Base-by-base conservation (phyloP, 2,329 filamentous ascomycete genomes). In the Exophiala dermatitidis region DNA sequence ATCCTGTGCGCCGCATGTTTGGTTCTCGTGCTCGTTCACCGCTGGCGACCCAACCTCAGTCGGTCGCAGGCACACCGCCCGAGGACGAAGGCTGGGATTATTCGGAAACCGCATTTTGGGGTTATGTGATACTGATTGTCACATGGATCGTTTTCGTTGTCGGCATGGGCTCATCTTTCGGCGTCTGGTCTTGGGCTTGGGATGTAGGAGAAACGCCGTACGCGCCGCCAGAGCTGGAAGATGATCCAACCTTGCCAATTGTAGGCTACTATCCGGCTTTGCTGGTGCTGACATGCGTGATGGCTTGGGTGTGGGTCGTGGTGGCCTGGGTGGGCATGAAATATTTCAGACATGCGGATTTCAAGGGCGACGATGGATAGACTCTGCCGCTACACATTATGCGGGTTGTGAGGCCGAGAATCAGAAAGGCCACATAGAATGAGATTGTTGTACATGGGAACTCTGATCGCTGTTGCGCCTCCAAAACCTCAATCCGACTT, bases 321-420 rank as follows among this genome's bases (percentile, higher is more conserved):
- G 84, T 94, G 53, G 93, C 94, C 7, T 98, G 93, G 93, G 85
- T 97, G 46, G 93, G 93, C 28, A 97, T 98, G 91, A 98, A 98
- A 69, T 97, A 97, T 70, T 98, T 98, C 67, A 83, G 90, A 63
- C 93, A 98, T 75, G 91, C 93, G 33, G 95, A 95, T 74, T 94
- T 97, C 66, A 88, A 77, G 43, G 78, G 77, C 19, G 79, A 81
- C 36, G 79, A 81, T 38, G 55, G 55, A 43, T 57, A 46, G 47
- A 36, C 19, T 19, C 19, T 19, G 19, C 19, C 19, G 19, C 19
- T 19, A 19, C 19, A 19, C 19, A 19, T 19, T 19, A 19, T 19
- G 19, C 19, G 19, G 19, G 2, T 19, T 19, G 19, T 19, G 19
- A 19, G 19, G 19, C 19, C 19, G 19, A 19, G 19, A 19, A 19